These are phyloP conservation scores for Lavandula angustifolia DNA, from an alignment of 257 asterid species.

Conservation along the genomic window DNA sequence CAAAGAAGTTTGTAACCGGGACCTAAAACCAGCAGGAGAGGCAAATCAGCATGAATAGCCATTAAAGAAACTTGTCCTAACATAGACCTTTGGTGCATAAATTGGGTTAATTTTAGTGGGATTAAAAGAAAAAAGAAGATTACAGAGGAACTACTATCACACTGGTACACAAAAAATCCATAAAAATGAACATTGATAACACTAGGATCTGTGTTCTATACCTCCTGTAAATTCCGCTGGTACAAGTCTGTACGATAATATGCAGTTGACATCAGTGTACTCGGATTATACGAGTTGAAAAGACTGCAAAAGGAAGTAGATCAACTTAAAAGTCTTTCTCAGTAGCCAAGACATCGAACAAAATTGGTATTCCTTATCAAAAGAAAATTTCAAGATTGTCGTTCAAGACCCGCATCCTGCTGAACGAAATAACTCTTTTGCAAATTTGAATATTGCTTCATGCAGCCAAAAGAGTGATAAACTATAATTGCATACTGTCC, in stretches of 20 bases:
- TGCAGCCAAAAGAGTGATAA: too few species aligned
- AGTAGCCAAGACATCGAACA: not conserved
- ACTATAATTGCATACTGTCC: too few species aligned
- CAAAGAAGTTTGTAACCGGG: constrained; percentile 93
- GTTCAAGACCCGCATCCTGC: too few species aligned
- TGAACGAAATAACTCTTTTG: too few species aligned
- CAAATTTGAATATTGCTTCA: too few species aligned
- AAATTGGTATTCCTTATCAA: not conserved
- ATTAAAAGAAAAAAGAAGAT: constrained; percentile 7
- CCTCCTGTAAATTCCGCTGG: constrained; percentile 72
- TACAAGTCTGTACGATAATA: constrained; percentile 80
- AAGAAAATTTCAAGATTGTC: not conserved
- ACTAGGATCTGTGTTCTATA: constrained; percentile 36
- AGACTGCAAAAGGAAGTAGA: constrained; percentile 59
- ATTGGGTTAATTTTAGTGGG: not conserved
- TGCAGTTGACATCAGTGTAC: constrained; percentile 81
- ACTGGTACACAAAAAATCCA: constrained; percentile 23
- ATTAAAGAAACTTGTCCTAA: constrained; percentile 2
- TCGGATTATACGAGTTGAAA: constrained; percentile 82
- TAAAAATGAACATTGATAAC: constrained; percentile 16
- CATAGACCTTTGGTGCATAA: constrained; percentile 5
- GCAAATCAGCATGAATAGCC: constrained; percentile 12
- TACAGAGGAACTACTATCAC: constrained; percentile 11
- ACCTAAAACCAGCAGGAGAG: constrained; percentile 51
- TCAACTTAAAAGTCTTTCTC: constrained; percentile 24